Conservation (phyloP, 2,329 filamentous ascomycete genomes). For the Plectosphaerella plurivora region DNA sequence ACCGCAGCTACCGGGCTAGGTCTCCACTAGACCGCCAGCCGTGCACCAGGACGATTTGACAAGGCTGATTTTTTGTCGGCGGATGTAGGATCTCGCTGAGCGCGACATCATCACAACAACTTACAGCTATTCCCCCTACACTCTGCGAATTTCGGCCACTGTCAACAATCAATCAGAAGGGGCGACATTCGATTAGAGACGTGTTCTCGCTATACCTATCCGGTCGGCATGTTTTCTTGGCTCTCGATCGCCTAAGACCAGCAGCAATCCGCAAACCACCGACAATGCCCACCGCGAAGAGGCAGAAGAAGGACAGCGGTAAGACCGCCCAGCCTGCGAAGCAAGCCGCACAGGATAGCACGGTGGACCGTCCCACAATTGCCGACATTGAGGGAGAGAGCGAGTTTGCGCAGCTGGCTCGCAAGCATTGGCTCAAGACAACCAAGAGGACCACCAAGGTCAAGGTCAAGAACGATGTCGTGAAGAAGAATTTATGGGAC, state of each 20-base stretch:
- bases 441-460: slow-evolving; percentile 57
- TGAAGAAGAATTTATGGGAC: slow-evolving; percentile 89
- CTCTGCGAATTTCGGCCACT: too few relatives aligned
- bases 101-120: not conserved
- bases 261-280: not conserved
- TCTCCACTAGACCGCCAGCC: too few relatives aligned
- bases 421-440: slow-evolving; percentile 76
- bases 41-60: not conserved
- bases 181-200: too few relatives aligned
- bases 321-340: slow-evolving; percentile 25
- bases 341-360: slow-evolving; percentile 30
- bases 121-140: not conserved
- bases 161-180: too few relatives aligned
- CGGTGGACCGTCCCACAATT: slow-evolving; percentile 54
- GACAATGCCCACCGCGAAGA: slow-evolving; percentile 55
- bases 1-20: too few relatives aligned
- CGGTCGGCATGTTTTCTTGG: too few relatives aligned
- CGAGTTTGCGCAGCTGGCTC: slow-evolving; percentile 71
- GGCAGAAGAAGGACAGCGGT: slow-evolving; percentile 49
- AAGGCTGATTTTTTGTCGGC: not conserved
- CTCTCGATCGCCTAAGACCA: too few relatives aligned
- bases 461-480: slow-evolving; percentile 76
- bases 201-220: too few relatives aligned
- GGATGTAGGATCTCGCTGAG: too few relatives aligned
- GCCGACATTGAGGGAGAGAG: slow-evolving; percentile 68